Conservation (phyloP, 805 yeast genomes). For the Yamadazyma nakazawae region DNA sequence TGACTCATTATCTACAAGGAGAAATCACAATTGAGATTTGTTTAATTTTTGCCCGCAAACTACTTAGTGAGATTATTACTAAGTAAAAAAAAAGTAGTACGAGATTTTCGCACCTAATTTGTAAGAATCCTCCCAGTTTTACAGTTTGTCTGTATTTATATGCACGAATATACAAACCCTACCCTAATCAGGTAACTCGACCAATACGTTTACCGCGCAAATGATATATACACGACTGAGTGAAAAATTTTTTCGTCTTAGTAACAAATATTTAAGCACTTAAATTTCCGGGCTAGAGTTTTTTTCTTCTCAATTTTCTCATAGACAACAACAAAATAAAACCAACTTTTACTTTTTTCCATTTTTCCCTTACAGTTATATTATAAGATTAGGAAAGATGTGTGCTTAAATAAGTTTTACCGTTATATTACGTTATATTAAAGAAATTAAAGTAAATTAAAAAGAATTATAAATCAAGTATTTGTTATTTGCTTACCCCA, state of each 20-base stretch:
- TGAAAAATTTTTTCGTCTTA: conserved; percentile 6
- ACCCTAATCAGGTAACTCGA: not conserved
- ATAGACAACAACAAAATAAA: conserved; percentile 8
- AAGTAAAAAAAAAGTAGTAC: not conserved
- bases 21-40: not conserved
- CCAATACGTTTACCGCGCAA: not conserved
- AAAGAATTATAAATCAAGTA: conserved; percentile 4
- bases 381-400: conserved; percentile 7
- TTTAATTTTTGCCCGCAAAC: no score
- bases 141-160: not conserved
- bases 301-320: conserved; percentile 2
- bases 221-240: conserved; percentile 2
- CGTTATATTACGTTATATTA: not conserved
- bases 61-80: not conserved
- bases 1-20: not conserved
- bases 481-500: conserved; percentile 7
- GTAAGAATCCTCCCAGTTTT: not conserved
- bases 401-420: conserved; percentile 8
- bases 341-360: conserved; percentile 2
- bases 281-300: not conserved
- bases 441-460: conserved; percentile 5
- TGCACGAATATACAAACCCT: not conserved
- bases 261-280: conserved; percentile 3
- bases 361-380: not conserved
- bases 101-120: conserved; percentile 1